phyloP scores from a whole-genome alignment of 2,329 filamentous ascomycete species.

The Coleophoma eucalyptorum region DNA sequence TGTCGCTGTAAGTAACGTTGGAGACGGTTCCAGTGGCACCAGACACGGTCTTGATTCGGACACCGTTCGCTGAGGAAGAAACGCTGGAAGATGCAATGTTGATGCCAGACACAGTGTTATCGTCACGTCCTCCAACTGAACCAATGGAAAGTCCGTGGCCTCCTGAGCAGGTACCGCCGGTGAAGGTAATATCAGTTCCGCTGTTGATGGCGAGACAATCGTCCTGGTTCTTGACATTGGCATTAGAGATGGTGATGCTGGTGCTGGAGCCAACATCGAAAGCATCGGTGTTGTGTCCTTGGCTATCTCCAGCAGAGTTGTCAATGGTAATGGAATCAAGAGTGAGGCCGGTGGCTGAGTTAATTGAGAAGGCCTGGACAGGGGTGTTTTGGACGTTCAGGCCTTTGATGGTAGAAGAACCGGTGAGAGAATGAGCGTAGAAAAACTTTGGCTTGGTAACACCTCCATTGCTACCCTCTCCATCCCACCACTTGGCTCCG shows the following conservation, averaged over 20 bases:
- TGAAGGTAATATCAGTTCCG: conserved; percentile 29
- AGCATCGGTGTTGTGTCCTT: conserved; percentile 45
- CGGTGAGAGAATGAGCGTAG: neutral
- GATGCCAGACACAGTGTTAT: conserved; percentile 23
- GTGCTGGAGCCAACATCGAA: conserved; percentile 43
- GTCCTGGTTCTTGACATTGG: conserved; percentile 51
- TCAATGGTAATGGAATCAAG: conserved; percentile 54
- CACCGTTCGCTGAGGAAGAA: conserved; percentile 25
- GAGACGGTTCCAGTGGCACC: conserved; percentile 35
- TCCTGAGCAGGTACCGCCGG: conserved; percentile 14
- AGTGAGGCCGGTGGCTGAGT: conserved; percentile 43
- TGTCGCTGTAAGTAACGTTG: conserved; percentile 40
- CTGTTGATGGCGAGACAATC: conserved; percentile 54
- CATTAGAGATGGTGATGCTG: conserved; percentile 42
- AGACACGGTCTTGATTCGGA: conserved; percentile 32
- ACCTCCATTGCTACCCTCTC: conserved; percentile 53
- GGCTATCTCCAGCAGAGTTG: conserved; percentile 18
- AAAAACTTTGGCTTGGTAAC: conserved; percentile 6
- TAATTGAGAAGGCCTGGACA: conserved; percentile 44
- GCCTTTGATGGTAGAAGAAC: conserved; percentile 21
- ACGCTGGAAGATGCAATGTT: conserved; percentile 21
- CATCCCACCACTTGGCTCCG: conserved; percentile 57
- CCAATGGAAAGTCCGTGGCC: conserved; percentile 23
- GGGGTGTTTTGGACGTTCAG: conserved; percentile 49
- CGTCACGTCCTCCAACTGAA: conserved; percentile 21